Evolutionary conservation across 148 eudicot species (phyloP).

Genomic region (Vaccinium macrocarpon): DNA sequence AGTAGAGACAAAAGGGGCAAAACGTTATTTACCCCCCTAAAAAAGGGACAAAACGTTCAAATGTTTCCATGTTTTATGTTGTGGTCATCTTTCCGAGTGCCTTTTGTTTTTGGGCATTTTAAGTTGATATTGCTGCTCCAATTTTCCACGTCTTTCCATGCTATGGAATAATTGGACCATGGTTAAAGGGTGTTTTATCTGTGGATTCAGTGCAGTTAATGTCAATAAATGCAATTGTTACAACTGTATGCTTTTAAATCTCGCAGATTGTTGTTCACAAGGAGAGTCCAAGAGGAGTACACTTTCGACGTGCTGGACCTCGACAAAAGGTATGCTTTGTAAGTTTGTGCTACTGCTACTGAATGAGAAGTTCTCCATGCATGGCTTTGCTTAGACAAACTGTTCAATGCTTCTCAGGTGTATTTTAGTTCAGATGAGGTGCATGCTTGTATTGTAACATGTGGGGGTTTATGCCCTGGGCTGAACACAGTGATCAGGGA

Average conservation of each 20-base stretch:
- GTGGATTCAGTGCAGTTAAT: background rate
- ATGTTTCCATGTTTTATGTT: too few relatives aligned
- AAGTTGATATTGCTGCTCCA: background rate
- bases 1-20: too few relatives aligned
- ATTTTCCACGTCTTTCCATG: background rate
- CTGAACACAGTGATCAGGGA: constrained; percentile 55
- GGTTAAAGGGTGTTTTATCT: background rate
- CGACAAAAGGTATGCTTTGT: constrained; percentile 13
- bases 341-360: background rate
- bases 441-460: constrained; percentile 53
- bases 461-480: constrained; percentile 61
- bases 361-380: background rate
- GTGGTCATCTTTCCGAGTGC: too few relatives aligned
- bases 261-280: constrained; percentile 21
- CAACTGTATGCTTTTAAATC: background rate
- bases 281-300: constrained; percentile 18
- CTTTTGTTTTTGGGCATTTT: too few relatives aligned
- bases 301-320: constrained; percentile 28
- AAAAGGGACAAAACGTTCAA: too few relatives aligned
- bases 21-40: too few relatives aligned
- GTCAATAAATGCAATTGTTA: background rate
- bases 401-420: constrained; percentile 29
- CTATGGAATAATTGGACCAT: background rate
- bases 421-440: constrained; percentile 53
- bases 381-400: background rate